These are phyloP conservation scores for Eutrema heterophyllum DNA, from an alignment of 345 rosid genomes.

Conservation along the genomic window DNA sequence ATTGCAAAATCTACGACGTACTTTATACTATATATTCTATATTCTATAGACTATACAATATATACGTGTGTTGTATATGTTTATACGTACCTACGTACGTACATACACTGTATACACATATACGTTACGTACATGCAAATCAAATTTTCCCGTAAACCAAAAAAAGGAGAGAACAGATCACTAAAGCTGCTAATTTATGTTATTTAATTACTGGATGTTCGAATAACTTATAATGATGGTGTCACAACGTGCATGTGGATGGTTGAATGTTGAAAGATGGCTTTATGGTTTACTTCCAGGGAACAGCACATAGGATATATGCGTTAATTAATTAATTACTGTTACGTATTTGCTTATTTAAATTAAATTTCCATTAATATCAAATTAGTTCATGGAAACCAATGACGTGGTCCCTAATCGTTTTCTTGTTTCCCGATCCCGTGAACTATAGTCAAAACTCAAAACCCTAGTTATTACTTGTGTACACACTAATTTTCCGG, in stretches of 20 bases:
- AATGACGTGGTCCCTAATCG: constrained; percentile 28
- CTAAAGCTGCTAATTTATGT: constrained; percentile 16
- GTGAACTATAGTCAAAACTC: constrained; percentile 30
- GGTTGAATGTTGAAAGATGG: constrained; percentile 36
- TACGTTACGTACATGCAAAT: constrained; percentile 9
- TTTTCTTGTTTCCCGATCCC: constrained; percentile 34
- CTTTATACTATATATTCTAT: not conserved
- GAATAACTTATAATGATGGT: constrained; percentile 37
- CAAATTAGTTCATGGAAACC: constrained; percentile 26
- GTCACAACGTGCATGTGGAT: constrained; percentile 41
- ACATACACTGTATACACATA: not conserved
- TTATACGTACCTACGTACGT: not conserved
- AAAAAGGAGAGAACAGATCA: not conserved
- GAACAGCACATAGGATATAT: constrained; percentile 29
- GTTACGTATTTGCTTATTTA: not conserved
- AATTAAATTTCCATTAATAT: constrained; percentile 11
- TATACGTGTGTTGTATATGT: not conserved
- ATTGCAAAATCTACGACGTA: constrained; percentile 8
- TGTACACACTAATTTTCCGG: not conserved
- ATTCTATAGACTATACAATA: not conserved
- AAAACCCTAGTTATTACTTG: constrained; percentile 17
- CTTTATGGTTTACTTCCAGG: constrained; percentile 30
- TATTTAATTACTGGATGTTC: not conserved
- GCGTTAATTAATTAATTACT: constrained; percentile 7
- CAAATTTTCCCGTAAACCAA: not conserved